Conservation (phyloP, 1,139 yeast species). For the Sugiyamaella grinbergsii region DNA sequence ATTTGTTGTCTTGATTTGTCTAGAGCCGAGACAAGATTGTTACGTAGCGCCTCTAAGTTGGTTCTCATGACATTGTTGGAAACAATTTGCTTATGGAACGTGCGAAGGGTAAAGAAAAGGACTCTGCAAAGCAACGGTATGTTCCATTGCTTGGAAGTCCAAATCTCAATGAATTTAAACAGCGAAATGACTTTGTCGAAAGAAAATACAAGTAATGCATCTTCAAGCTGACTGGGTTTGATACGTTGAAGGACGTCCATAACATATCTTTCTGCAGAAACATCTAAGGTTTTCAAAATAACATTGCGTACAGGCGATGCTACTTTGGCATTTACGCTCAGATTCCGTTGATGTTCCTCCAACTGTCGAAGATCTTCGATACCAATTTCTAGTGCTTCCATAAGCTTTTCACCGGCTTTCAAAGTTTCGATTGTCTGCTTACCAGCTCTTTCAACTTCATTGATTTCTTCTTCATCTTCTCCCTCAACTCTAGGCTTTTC, state of each 20-base stretch:
- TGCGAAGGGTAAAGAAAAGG: slow-evolving; percentile 67
- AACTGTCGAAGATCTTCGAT: slow-evolving; percentile 65
- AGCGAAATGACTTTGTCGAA: slow-evolving; percentile 78
- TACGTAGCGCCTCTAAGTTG: slow-evolving; percentile 42
- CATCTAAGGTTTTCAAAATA: slow-evolving; percentile 66
- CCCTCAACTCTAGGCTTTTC: slow-evolving; percentile 44
- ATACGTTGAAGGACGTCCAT: slow-evolving; percentile 68
- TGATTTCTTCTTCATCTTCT: slow-evolving; percentile 49
- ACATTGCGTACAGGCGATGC: slow-evolving; percentile 72
- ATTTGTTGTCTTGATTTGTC: slow-evolving; percentile 56
- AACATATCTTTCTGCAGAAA: slow-evolving; percentile 77
- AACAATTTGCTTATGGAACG: slow-evolving; percentile 70
- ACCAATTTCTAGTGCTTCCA: slow-evolving; percentile 91
- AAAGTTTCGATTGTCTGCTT: slow-evolving; percentile 88
- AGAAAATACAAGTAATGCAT: slow-evolving; percentile 86
- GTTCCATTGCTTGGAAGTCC: slow-evolving; percentile 60
- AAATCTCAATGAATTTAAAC: slow-evolving; percentile 69
- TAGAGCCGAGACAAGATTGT: slow-evolving; percentile 48
- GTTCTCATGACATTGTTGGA: slow-evolving; percentile 45
- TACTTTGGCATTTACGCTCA: slow-evolving; percentile 48
- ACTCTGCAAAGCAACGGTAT: slow-evolving; percentile 71
- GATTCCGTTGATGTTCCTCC: slow-evolving; percentile 52
- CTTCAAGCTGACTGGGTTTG: slow-evolving; percentile 84
- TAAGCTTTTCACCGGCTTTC: slow-evolving; percentile 90
- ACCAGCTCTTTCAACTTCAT: slow-evolving; percentile 61